Evolutionary conservation across 1,284 basidiomycete genomes (phyloP), one percentile per base, ranked within the genome.

Genomic region (Salmacisia buchloeana): DNA sequence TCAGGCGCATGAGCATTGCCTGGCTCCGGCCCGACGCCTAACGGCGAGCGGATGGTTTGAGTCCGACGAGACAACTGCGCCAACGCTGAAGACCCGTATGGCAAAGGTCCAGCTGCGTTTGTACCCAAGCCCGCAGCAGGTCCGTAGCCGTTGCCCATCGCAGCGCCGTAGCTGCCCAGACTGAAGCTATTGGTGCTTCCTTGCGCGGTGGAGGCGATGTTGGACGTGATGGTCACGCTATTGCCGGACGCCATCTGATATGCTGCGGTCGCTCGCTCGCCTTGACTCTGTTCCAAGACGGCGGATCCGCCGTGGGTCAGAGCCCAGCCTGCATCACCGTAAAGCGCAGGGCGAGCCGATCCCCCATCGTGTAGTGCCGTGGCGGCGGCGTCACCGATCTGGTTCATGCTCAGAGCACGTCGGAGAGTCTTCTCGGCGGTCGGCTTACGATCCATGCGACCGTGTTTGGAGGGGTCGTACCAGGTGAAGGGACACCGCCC

Each of bases 191-290:
- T 54, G 13, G 45, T 60, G 15, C 59, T 60, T 31, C 13, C 27
- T 18, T 31, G 49, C 10, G 56, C 36, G 9, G 91, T 92, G 7
- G 90, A 89, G 2, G 88, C 90, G 54, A 89, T 87, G 49, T 89
- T 90, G 12, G 91, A 94, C 1, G 94, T 93, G 75, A 97, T 88
- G 45, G 87, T 85, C 58, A 97, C 91, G 70, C 91, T 94, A 81
- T 99, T 98, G 18, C 76, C 77, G 6, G 76, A 78, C 1, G 76
- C 77, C 67, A 79, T 65, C 13, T 70, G 75, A 21, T 74, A 69
- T 9, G 72, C 70, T 31, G 27, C 29, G 9, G 27, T n/a, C 13
- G 49, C 29, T 62, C 69, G 38, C 59, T 62, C 18, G 62, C 27
- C 54, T 2, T 36, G 43, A 6, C 27, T 33, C 10, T 25, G 60